A percentile compares a stretch with the other conserved stretches of the same genome.
Conservation (phyloP, 2,329 filamentous ascomycete genomes). For the Epicoccum sorghinum region DNA sequence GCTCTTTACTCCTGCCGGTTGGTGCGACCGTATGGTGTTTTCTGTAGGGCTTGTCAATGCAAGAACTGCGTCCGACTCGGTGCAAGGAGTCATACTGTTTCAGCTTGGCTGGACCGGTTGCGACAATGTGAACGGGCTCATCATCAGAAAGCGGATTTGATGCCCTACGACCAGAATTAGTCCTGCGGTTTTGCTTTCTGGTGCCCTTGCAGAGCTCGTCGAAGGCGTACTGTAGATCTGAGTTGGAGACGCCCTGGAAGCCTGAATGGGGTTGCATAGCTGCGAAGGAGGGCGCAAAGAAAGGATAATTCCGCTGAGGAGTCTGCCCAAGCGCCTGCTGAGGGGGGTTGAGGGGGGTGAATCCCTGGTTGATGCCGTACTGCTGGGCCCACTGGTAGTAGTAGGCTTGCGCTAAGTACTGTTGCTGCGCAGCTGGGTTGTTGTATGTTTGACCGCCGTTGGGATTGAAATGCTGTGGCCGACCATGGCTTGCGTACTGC, state of each 20-base stretch:
- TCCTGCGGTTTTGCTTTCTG: slow-evolving; percentile 18
- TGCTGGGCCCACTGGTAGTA: slow-evolving; percentile 30
- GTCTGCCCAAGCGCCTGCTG: slow-evolving; percentile 19
- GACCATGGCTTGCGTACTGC: slow-evolving; percentile 9
- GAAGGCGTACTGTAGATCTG: slow-evolving; percentile 30
- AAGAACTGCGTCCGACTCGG: slow-evolving; percentile 11
- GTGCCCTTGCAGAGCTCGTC: slow-evolving; percentile 19
- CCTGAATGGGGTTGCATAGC: slow-evolving; percentile 22
- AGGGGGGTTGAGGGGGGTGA: slow-evolving; percentile 15
- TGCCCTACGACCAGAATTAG: slow-evolving; percentile 23
- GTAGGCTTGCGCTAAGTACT: slow-evolving; percentile 25
- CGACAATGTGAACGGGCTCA: background rate
- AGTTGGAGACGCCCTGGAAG: slow-evolving; percentile 17
- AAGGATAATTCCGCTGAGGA: slow-evolving; percentile 17
- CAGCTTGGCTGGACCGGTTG: slow-evolving; percentile 17
- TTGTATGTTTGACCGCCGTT: slow-evolving; percentile 15
- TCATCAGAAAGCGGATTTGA: slow-evolving; percentile 21
- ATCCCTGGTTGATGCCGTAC: slow-evolving; percentile 13
- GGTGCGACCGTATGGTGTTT: slow-evolving; percentile 4
- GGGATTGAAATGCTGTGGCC: slow-evolving; percentile 18
- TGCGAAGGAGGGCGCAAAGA: slow-evolving; percentile 19
- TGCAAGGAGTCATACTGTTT: slow-evolving; percentile 28
- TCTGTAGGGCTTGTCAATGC: slow-evolving; percentile 34
- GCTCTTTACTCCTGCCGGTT: slow-evolving; percentile 25
- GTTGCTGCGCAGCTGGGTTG: slow-evolving; percentile 19